Evolutionary conservation across 257 asterid genomes (phyloP), one percentile per base, ranked within the genome.

Genomic region (Plectranthus barbatus): DNA sequence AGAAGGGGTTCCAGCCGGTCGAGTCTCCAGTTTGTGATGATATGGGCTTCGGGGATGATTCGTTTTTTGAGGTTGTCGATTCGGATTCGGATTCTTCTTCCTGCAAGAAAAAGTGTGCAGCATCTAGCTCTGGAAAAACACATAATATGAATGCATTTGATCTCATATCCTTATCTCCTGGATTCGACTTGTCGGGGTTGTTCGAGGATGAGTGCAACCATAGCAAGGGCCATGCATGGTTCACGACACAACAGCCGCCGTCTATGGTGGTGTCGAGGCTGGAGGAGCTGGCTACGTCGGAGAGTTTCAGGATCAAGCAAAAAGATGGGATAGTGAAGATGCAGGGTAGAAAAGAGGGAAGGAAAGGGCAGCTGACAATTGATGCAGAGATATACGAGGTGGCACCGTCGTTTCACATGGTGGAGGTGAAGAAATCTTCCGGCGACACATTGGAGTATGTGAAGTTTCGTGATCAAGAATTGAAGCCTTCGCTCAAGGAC

Each of bases 311-410:
- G 76, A 77, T 92, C 14, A 76, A 74, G 76, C 81, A 66, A 65
- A 78, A 76, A 62, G 90, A 85, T 21, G 85, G 97, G 7, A 33
- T 72, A 56, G 94, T 86, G 70, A 83, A 86, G 48, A 68, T 87
- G 84, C 84, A 82, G 33, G 88, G 91, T 39, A 55, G 53, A 23
- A 82, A 68, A 77, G 84, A 69, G 41, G 96, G 96, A 0, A 57
- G 99, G 31, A 90, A 87, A 69, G 97, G 99, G 49, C 81, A 74
- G 37, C 69, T 93, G 54, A 77, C 72, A 4, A 85, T 93, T 3
- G 92, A 93, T 4, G 89, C 94, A 0, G 92, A 90, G 79, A 86
- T 93, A n/a, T 90, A 81, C 19, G 97, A 93, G 76, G 84, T 93
- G 24, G 72, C 94, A 4, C 99, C 97, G n/a, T 83, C 99, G 40